phyloP scores from a whole-genome alignment of 768 basidiomycete genomes.

The Cantharellus anzutake region DNA sequence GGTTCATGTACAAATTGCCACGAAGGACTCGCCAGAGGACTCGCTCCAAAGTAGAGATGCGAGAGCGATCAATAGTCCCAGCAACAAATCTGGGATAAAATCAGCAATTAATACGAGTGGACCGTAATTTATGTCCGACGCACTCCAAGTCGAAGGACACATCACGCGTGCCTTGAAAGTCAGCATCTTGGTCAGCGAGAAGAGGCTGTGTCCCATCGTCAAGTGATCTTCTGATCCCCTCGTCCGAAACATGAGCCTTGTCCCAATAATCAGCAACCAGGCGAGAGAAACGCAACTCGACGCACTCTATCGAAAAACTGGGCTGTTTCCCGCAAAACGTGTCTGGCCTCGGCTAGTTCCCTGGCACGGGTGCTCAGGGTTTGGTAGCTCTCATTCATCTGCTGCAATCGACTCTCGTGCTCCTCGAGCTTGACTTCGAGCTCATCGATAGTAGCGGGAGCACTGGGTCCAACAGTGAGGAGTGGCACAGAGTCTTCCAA shows the following conservation, averaged over 20 bases:
- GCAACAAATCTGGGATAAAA: conserved; percentile 56
- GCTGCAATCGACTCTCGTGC: conserved; percentile 62
- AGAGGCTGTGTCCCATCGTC: conserved; percentile 85
- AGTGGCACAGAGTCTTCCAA: conserved; percentile 74
- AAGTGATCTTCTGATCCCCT: conserved; percentile 70
- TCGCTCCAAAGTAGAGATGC: conserved; percentile 86
- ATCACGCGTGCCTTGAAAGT: conserved; percentile 33
- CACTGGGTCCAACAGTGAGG: conserved; percentile 78
- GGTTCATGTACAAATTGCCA: conserved; percentile 98
- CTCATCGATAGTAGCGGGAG: conserved; percentile 85
- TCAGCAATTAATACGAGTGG: neutral
- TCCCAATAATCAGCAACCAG: neutral
- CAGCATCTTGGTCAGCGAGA: conserved; percentile 73
- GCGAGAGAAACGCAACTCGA: neutral
- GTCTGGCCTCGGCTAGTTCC: conserved; percentile 82
- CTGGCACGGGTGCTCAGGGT: conserved; percentile 65
- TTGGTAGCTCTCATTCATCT: conserved; percentile 92
- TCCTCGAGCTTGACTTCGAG: conserved; percentile 73
- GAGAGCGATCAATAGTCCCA: conserved; percentile 85
- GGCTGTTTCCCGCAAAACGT: conserved; percentile 88
- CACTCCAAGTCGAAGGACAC: conserved; percentile 72
- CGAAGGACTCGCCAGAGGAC: conserved; percentile 95
- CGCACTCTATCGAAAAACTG: conserved; percentile 82
- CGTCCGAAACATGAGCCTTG: conserved; percentile 60
- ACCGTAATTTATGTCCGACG: conserved; percentile 13